Percentiles rank a stretch among this genome's conserved stretches.
phyloP scores from a whole-genome alignment of 1,284 basidiomycete species.

The Ustilago loliicola region DNA sequence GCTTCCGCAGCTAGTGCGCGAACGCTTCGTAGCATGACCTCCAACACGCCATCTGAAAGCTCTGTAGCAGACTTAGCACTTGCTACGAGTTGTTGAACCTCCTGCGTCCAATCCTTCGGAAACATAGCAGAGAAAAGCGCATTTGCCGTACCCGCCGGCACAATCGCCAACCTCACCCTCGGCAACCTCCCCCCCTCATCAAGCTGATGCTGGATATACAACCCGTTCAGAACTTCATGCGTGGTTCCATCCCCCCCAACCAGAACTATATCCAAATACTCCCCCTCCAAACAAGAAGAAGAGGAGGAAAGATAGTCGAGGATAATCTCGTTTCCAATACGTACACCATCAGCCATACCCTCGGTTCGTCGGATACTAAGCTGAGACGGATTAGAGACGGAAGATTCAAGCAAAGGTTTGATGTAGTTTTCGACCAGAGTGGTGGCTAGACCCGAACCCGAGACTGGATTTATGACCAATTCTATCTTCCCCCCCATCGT shows the following conservation, averaged over 20 bases:
- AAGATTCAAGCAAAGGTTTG: slow-evolving; percentile 8
- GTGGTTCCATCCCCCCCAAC: slow-evolving; percentile 70
- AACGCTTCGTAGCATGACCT: slow-evolving; percentile 27
- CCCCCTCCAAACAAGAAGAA: not conserved
- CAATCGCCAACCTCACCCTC: slow-evolving; percentile 68
- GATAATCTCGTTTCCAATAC: slow-evolving; percentile 34
- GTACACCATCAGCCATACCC: slow-evolving; percentile 25
- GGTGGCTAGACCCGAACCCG: slow-evolving; percentile 10
- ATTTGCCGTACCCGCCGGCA: slow-evolving; percentile 92
- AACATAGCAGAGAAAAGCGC: slow-evolving; percentile 79
- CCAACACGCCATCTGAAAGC: not conserved
- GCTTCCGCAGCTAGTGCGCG: not conserved
- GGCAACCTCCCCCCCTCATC: slow-evolving; percentile 7
- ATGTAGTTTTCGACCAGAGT: slow-evolving; percentile 11
- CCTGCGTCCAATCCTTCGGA: slow-evolving; percentile 70
- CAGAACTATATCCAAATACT: slow-evolving; percentile 46
- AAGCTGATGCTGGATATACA: slow-evolving; percentile 10
- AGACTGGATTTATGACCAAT: slow-evolving; percentile 25
- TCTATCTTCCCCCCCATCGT: slow-evolving; percentile 13
- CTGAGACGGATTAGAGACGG: not conserved
- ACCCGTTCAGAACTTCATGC: slow-evolving; percentile 68
- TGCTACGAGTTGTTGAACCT: slow-evolving; percentile 27
- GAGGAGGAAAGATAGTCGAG: not conserved
- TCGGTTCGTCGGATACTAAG: slow-evolving; percentile 19
- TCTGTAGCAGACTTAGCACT: not conserved